These are phyloP conservation scores for Globisporangium sylvaticum DNA, from an alignment of 352 stramenopile genomes.

Conservation along the genomic window DNA sequence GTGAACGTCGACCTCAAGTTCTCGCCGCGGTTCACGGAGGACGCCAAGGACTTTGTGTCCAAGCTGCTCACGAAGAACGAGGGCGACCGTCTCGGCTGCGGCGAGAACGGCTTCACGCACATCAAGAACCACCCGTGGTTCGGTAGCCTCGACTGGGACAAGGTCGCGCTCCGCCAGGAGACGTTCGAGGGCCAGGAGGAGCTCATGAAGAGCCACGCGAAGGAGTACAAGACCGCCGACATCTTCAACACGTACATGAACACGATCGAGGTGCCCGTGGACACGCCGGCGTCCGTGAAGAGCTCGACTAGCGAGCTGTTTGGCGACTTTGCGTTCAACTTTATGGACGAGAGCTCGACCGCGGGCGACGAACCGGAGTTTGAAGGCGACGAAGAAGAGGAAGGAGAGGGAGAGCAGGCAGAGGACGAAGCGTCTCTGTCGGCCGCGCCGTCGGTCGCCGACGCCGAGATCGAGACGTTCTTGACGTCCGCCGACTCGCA, in stretches of 20 bases:
- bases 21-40: slow-evolving; percentile 71
- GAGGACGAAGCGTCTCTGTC: slow-evolving; percentile 22
- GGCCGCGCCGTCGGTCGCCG: slow-evolving; percentile 19
- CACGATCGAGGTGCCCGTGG: slow-evolving; percentile 73
- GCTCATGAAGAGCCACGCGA: slow-evolving; percentile 79
- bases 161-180: slow-evolving; percentile 51
- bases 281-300: slow-evolving; percentile 80
- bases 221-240: slow-evolving; percentile 73
- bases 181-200: slow-evolving; percentile 66
- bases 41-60: slow-evolving; percentile 82
- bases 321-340: slow-evolving; percentile 82
- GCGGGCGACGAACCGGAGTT: slow-evolving; percentile 25
- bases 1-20: slow-evolving; percentile 83
- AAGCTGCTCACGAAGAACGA: slow-evolving; percentile 94
- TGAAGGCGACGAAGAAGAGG: slow-evolving; percentile 27
- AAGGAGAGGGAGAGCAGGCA: slow-evolving; percentile 25
- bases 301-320: slow-evolving; percentile 70
- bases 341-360: slow-evolving; percentile 45
- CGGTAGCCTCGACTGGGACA: slow-evolving; percentile 80
- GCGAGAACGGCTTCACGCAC: slow-evolving; percentile 78
- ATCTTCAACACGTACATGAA: slow-evolving; percentile 89
- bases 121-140: slow-evolving; percentile 90
- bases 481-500: slow-evolving; percentile 49
- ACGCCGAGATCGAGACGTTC: slow-evolving; percentile 40
- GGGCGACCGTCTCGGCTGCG: slow-evolving; percentile 88